Conservation (phyloP, 1,139 yeast genomes). For the Yamadazyma blattariae region DNA sequence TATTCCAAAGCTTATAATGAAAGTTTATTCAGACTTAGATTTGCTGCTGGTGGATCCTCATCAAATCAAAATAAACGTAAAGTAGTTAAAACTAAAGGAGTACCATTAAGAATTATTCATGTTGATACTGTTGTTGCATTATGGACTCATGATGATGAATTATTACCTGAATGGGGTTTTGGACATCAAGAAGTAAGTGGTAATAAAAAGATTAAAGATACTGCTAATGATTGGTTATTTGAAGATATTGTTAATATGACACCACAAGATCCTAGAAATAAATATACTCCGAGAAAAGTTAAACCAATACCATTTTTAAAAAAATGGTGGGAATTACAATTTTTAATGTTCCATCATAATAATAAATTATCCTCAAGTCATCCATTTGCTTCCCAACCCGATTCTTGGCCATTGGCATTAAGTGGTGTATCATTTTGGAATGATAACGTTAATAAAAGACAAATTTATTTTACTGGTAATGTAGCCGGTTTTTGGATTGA, state of each 20-base stretch:
- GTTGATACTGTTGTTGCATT: slow-evolving; percentile 86
- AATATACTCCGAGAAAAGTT: slow-evolving; percentile 56
- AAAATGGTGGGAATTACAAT: slow-evolving; percentile 89
- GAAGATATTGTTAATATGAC: slow-evolving; percentile 66
- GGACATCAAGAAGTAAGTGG: slow-evolving; percentile 94
- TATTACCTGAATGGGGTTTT: slow-evolving; percentile 93
- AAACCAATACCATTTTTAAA: slow-evolving; percentile 66
- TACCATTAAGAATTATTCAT: slow-evolving; percentile 70
- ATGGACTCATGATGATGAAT: slow-evolving; percentile 87
- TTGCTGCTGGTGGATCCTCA: slow-evolving; percentile 29
- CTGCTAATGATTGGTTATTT: slow-evolving; percentile 70
- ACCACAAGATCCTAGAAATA: slow-evolving; percentile 55
- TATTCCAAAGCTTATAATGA: slow-evolving; percentile 52
- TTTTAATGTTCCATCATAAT: slow-evolving; percentile 87
- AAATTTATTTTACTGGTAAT: slow-evolving; percentile 89
- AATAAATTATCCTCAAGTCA: slow-evolving; percentile 84
- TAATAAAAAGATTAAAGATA: slow-evolving; percentile 71
- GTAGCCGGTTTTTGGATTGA: slow-evolving; percentile 91
- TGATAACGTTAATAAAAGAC: slow-evolving; percentile 57
- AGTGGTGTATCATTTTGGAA: slow-evolving; percentile 98
- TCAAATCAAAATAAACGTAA: slow-evolving; percentile 47
- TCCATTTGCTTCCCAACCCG: slow-evolving; percentile 94
- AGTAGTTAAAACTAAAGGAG: slow-evolving; percentile 64
- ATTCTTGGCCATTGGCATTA: slow-evolving; percentile 88
- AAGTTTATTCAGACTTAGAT: slow-evolving; percentile 76